These are phyloP conservation scores for Nitzschia sp. DNA, from an alignment of 108 stramenopile species.

Conservation along the genomic window DNA sequence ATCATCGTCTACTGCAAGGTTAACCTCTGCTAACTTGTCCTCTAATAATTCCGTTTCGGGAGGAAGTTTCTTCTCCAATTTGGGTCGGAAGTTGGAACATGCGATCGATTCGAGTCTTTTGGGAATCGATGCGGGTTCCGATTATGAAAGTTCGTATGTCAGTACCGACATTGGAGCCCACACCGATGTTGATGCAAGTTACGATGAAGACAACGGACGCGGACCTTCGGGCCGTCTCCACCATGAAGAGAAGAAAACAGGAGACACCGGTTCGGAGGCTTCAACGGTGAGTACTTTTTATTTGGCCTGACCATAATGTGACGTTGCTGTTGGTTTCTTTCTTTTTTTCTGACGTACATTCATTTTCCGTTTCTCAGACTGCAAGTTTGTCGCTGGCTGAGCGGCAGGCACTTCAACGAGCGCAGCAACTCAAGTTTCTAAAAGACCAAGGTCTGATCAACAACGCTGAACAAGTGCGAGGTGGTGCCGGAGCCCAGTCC, in stretches of 20 bases:
- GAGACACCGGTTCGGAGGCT: conserved; percentile 41
- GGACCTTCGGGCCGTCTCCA: neutral
- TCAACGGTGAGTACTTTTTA: conserved; percentile 32
- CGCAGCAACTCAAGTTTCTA: conserved; percentile 72
- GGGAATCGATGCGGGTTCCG: conserved; percentile 2
- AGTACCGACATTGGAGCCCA: conserved; percentile 4
- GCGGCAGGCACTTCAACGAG: conserved; percentile 67
- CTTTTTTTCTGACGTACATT: neutral
- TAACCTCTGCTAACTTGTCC: neutral
- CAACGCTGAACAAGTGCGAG: conserved; percentile 33
- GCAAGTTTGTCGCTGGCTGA: conserved; percentile 53
- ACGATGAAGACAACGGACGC: neutral
- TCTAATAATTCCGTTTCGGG: conserved; percentile 3
- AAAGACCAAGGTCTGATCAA: conserved; percentile 73
- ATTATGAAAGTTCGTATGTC: conserved; percentile 9
- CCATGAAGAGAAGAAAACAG: conserved; percentile 42
- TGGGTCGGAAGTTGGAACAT: conserved; percentile 30
- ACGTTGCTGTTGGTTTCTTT: conserved; percentile 1
- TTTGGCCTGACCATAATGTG: too few relatives aligned
- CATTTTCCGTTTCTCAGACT: conserved; percentile 13
- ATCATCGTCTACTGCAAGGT: neutral
- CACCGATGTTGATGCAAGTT: neutral
- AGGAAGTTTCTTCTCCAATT: conserved; percentile 31
- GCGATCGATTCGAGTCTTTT: conserved; percentile 26
- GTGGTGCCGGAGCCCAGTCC: conserved; percentile 31